These are phyloP conservation scores for Nicotiana otophora DNA, from an alignment of 257 asterid species.

Conservation along the genomic window DNA sequence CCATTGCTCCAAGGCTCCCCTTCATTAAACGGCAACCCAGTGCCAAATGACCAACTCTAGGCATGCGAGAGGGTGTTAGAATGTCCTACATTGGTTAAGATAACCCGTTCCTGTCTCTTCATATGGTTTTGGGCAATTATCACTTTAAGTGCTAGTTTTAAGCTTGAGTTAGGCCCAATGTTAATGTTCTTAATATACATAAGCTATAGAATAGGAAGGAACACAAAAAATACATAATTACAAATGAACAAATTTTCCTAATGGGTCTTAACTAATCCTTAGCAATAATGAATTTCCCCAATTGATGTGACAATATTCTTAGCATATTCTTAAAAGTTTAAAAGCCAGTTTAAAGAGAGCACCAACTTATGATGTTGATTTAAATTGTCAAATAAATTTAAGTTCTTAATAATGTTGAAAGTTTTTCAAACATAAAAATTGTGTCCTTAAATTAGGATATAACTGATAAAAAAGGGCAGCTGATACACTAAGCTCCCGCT, in stretches of 20 bases:
- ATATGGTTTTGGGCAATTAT: not conserved
- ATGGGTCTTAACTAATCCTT: no score
- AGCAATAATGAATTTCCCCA: no score
- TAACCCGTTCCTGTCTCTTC: not conserved
- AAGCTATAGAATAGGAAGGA: no score
- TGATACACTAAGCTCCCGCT: no score
- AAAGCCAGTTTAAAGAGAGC: not conserved
- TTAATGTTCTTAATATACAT: no score
- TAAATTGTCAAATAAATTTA: not conserved
- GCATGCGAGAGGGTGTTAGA: not conserved
- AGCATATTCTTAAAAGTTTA: not conserved
- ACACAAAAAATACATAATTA: no score
- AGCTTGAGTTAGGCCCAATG: not conserved
- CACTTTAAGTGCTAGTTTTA: not conserved
- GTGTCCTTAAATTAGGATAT: not conserved
- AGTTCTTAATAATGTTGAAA: not conserved
- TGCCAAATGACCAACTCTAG: not conserved
- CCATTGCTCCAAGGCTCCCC: no score
- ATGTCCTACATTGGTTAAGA: not conserved
- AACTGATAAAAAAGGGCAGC: no score
- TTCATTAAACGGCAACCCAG: no score
- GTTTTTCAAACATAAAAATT: not conserved
- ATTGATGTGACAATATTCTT: no score
- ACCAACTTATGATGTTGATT: not conserved
- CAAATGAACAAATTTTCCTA: no score